A percentile compares a stretch with the other conserved stretches of the same genome.
These are phyloP conservation scores for Trypethelium eluteriae DNA, from an alignment of 495 filamentous ascomycete genomes.

Conservation along the genomic window DNA sequence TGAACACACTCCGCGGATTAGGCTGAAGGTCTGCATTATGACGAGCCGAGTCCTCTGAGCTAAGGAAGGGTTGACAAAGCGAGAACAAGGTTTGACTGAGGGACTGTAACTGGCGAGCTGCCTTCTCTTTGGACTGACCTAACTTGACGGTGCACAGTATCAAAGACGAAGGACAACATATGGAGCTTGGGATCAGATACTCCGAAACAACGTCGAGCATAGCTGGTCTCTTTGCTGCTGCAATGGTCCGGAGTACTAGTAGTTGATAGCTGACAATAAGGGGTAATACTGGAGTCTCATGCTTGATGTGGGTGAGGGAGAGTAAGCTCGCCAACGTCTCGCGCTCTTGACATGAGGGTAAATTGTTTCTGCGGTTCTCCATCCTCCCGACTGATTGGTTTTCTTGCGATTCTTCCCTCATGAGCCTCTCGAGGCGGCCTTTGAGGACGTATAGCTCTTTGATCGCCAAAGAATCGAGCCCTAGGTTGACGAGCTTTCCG, in stretches of 20 bases:
- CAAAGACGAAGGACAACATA: constrained; percentile 59
- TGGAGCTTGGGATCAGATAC: constrained; percentile 40
- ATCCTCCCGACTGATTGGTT: neutral
- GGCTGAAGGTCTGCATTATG: constrained; percentile 44
- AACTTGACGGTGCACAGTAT: constrained; percentile 39
- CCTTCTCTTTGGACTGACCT: constrained; percentile 45
- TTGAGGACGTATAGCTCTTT: constrained; percentile 69
- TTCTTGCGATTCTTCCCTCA: constrained; percentile 12
- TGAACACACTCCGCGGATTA: constrained; percentile 53
- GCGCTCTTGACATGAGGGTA: constrained; percentile 19
- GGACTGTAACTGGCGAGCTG: constrained; percentile 60
- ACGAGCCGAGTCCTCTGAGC: constrained; percentile 44
- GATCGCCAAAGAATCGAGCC: constrained; percentile 64
- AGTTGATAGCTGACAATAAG: constrained; percentile 36
- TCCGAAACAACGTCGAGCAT: constrained; percentile 29
- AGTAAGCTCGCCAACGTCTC: constrained; percentile 55
- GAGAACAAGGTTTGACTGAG: constrained; percentile 60
- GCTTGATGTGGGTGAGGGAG: constrained; percentile 42
- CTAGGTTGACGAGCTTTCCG: constrained; percentile 62
- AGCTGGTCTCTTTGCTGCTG: constrained; percentile 34
- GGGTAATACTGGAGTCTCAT: constrained; percentile 25
- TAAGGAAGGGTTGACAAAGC: constrained; percentile 51
- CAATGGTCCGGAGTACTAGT: constrained; percentile 46
- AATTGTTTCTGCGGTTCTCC: constrained; percentile 28
- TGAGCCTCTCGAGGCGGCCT: constrained; percentile 44